Base-by-base conservation (phyloP, 108 stramenopile species). In the Cyclotella choctawhatcheeana region DNA sequence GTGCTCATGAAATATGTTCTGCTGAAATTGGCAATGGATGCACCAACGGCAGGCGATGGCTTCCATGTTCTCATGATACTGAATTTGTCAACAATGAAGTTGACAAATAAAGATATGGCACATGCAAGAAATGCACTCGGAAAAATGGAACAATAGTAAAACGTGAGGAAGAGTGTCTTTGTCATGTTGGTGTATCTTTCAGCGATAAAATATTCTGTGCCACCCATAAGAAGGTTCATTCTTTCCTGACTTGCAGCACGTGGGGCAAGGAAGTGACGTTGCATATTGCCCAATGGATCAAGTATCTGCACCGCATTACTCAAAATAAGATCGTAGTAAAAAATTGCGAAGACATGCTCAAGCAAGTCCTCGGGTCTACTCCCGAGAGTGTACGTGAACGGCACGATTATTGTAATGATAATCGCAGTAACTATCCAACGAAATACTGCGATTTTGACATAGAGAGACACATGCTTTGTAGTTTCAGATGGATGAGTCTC, bases 341-440 rank as follows among this genome's bases (percentile, higher is more conserved):
- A 91, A 43, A 83, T 83, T 27, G 47, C 27, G 64, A 44, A 83
- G 37, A 82, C 74, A 0, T 67, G 63, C 27, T 53, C 44, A 24
- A 82, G 21, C 48, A 82, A 51, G 52, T 79, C 72, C 24, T 79
- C 67, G 26, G 65, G 52, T 16, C 82, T 77, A 13, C 52, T 30
- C 5, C 76, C 67, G 16, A 77, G 64, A 6, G 71, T 82, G 25
- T 69, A 63, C 6, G 90, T 91, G 67, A 92, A 96, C 13, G 92
- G 91, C 8, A 88, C 93, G 29, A 96, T 88, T 69, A 91, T 76
- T 8, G 82, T 88, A 67, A 93, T 88, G 13, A 96, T 79, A 29
- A 96, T 79, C 7, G 91, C 95, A 20, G 91, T 89, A 47, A 89
- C 82, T n/a, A 90, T 82, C 86, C 89, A 93, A 47, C 92, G 83